Percentiles rank a stretch among this genome's conserved stretches.
These are phyloP conservation scores for Fusarium sp. DNA, from an alignment of 2,329 filamentous ascomycete genomes.

Conservation along the genomic window DNA sequence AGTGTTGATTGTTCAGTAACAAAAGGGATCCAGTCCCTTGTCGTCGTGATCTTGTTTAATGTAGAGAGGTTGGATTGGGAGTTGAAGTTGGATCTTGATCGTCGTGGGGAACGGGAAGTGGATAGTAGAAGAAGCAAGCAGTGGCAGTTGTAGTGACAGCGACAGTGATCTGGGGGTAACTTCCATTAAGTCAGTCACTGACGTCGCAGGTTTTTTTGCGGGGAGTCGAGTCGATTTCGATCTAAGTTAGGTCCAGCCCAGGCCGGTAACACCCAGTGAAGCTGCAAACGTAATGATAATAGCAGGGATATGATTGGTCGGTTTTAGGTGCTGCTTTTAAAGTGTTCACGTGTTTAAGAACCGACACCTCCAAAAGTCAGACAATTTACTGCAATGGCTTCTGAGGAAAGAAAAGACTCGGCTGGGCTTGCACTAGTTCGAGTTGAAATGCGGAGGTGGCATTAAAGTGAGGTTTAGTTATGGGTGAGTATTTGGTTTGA, in stretches of 20 bases:
- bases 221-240: constrained; percentile 6
- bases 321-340: constrained; percentile 31
- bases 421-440: constrained; percentile 28
- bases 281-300: constrained; percentile 46
- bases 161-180: constrained; percentile 22
- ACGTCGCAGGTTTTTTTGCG: constrained; percentile 39
- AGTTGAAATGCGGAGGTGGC: constrained; percentile 19
- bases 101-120: constrained; percentile 2
- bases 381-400: background rate
- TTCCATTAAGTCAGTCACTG: constrained; percentile 25
- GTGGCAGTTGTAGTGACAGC: constrained; percentile 1
- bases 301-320: constrained; percentile 51
- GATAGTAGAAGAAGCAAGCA: constrained; percentile 7
- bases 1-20: constrained; percentile 2
- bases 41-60: background rate
- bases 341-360: constrained; percentile 8
- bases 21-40: constrained; percentile 6
- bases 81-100: background rate
- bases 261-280: constrained; percentile 43
- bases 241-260: background rate
- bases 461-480: background rate
- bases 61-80: constrained; percentile 1
- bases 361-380: background rate
- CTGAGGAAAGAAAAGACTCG: constrained; percentile 6
- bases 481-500: constrained; percentile 19